phyloP scores from a whole-genome alignment of 805 yeast genomes.

The Clavispora vitiphila region DNA sequence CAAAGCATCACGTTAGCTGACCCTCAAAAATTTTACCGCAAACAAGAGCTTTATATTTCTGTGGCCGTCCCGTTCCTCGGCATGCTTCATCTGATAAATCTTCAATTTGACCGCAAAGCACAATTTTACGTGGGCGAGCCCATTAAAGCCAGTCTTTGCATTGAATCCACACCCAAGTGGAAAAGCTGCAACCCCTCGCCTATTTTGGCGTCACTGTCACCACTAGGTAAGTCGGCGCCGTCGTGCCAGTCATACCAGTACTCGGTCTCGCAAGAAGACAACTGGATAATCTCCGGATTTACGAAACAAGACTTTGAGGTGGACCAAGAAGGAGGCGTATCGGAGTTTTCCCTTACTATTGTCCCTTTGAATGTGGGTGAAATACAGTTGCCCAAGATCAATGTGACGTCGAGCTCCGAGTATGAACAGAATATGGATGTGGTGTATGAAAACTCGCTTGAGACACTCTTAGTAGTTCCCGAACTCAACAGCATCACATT shows the following conservation, averaged over 20 bases:
- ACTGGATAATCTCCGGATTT: slow-evolving; percentile 79
- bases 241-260: slow-evolving; percentile 20
- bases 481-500: slow-evolving; percentile 59
- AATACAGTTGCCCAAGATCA: slow-evolving; percentile 59
- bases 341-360: slow-evolving; percentile 40
- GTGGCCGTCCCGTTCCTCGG: slow-evolving; percentile 62
- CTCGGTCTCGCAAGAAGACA: slow-evolving; percentile 52
- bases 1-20: not conserved
- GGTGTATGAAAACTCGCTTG: slow-evolving; percentile 63
- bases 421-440: slow-evolving; percentile 46
- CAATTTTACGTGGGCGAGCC: slow-evolving; percentile 62
- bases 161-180: slow-evolving; percentile 48
- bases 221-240: not conserved
- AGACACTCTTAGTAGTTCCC: slow-evolving; percentile 67
- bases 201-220: slow-evolving; percentile 12
- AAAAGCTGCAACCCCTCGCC: not conserved
- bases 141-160: slow-evolving; percentile 38
- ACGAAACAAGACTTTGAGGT: slow-evolving; percentile 48
- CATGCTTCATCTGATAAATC: slow-evolving; percentile 55
- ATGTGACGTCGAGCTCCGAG: slow-evolving; percentile 24
- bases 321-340: slow-evolving; percentile 13
- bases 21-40: not conserved
- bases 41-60: slow-evolving; percentile 35
- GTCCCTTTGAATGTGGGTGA: slow-evolving; percentile 78
- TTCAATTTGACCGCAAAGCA: slow-evolving; percentile 30